Conservation (phyloP, 176 grass and related monocot genomes). For the Paspalum vaginatum region DNA sequence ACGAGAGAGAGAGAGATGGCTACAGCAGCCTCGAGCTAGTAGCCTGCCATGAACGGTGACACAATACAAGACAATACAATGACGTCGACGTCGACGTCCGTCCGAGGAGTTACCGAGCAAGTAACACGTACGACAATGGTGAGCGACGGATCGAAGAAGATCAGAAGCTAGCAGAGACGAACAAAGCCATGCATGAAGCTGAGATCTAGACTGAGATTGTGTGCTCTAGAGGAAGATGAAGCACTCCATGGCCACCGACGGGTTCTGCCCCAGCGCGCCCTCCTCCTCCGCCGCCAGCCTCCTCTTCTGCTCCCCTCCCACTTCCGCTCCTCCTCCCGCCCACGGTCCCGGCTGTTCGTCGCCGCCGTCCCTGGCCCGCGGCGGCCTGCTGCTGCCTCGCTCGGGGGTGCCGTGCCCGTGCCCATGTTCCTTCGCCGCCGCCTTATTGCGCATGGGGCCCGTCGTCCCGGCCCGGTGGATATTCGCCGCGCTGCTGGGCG, state of each 20-base stretch:
- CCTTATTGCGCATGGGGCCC: conserved; percentile 25
- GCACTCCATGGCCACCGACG: conserved; percentile 67
- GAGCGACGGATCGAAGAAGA: no score
- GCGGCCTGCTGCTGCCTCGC: conserved; percentile 4
- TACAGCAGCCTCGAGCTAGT: no score
- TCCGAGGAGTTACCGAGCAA: conserved; percentile 5
- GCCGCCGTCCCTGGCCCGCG: not conserved
- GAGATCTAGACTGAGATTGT: no score
- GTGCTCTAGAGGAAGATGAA: conserved; percentile 62
- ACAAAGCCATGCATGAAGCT: no score
- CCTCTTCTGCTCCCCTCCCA: not conserved
- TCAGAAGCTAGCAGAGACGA: no score
- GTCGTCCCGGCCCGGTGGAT: not conserved
- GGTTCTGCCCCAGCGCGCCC: conserved; percentile 37
- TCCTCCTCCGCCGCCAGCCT: not conserved
- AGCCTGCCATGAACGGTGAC: not conserved
- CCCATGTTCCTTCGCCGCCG: not conserved
- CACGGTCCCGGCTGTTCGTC: not conserved
- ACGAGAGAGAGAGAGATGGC: no score
- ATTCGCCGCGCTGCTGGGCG: not conserved
- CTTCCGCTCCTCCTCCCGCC: not conserved
- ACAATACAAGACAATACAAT: no score
- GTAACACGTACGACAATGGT: not conserved
- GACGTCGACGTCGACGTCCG: not conserved
- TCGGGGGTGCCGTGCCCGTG: conserved; percentile 12